Evolutionary conservation across 2,329 filamentous ascomycete species (phyloP).

Genomic region (Pseudogymnoascus sp.): DNA sequence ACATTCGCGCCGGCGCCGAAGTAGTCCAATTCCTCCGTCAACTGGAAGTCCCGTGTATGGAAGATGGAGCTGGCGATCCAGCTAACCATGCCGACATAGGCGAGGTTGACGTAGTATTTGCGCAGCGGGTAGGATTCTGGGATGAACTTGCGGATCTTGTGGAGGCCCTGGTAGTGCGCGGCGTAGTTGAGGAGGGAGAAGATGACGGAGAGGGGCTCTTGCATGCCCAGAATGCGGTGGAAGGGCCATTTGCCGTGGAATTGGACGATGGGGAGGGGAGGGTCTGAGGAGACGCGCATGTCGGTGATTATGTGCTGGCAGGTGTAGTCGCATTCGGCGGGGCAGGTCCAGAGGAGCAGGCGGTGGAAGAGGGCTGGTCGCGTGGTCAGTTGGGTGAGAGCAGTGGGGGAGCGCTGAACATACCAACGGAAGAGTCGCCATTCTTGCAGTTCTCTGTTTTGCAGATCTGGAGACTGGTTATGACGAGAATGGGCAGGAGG

Average conservation of each 20-base stretch:
- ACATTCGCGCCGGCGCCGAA: conserved; percentile 87
- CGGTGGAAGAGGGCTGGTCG: conserved; percentile 65
- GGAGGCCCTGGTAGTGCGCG: conserved; percentile 72
- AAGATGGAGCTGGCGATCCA: conserved; percentile 90
- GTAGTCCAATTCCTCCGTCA: conserved; percentile 94
- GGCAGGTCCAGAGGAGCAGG: conserved; percentile 85
- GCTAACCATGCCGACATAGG: conserved; percentile 69
- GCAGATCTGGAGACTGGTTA: conserved; percentile 54
- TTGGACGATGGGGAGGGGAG: conserved; percentile 64
- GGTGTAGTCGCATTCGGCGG: conserved; percentile 91
- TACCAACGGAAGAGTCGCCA: conserved; percentile 49
- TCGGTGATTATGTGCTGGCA: conserved; percentile 90
- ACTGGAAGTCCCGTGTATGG: conserved; percentile 75
- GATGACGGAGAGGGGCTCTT: conserved; percentile 88
- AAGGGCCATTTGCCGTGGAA: conserved; percentile 99
- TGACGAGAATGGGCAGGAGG: background rate
- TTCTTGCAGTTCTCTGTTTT: conserved; percentile 67
- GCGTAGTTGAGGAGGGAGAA: conserved; percentile 89
- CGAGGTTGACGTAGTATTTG: conserved; percentile 71
- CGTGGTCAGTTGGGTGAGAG: conserved; percentile 18
- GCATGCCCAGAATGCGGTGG: conserved; percentile 78
- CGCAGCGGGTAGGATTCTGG: conserved; percentile 67
- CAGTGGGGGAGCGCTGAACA: conserved; percentile 44
- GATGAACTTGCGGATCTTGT: conserved; percentile 59
- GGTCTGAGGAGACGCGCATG: conserved; percentile 49